Percentiles rank a stretch among this genome's conserved stretches.
Conservation (phyloP, 805 yeast genomes). For the Yamadazyma scolyti region DNA sequence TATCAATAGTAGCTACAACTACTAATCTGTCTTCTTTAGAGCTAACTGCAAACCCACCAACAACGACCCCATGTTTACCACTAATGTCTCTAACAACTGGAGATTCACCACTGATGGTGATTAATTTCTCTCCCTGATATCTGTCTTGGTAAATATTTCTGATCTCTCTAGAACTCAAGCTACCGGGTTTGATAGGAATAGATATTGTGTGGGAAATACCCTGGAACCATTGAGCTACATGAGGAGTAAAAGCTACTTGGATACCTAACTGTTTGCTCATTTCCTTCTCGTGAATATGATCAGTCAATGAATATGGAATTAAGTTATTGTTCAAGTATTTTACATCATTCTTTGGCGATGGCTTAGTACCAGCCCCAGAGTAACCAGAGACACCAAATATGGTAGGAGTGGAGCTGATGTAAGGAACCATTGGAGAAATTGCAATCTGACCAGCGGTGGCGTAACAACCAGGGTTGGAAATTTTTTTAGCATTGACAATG, state of each 20-base stretch:
- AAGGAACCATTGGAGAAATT: slow-evolving; percentile 77
- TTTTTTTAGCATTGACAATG: slow-evolving; percentile 70
- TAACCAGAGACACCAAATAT: slow-evolving; percentile 96
- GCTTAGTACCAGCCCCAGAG: slow-evolving; percentile 99
- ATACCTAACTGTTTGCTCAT: slow-evolving; percentile 76
- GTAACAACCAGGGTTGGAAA: slow-evolving; percentile 97
- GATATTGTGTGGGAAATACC: slow-evolving; percentile 92
- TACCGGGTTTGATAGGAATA: slow-evolving; percentile 70
- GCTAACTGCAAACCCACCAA: slow-evolving; percentile 95
- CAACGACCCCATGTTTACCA: slow-evolving; percentile 91
- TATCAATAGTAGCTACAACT: slow-evolving; percentile 92
- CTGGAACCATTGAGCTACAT: slow-evolving; percentile 99
- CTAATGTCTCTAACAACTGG: slow-evolving; percentile 89
- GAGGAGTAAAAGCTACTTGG: slow-evolving; percentile 89
- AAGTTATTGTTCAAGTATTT: slow-evolving; percentile 72
- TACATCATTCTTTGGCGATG: slow-evolving; percentile 91
- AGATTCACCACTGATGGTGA: slow-evolving; percentile 84
- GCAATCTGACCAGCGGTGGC: slow-evolving; percentile 97
- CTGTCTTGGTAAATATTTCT: slow-evolving; percentile 83
- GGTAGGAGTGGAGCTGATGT: slow-evolving; percentile 69
- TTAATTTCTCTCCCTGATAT: slow-evolving; percentile 81
- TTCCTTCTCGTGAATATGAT: slow-evolving; percentile 95
- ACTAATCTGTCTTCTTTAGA: slow-evolving; percentile 87
- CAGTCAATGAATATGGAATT: slow-evolving; percentile 93
- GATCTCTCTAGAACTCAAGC: slow-evolving; percentile 75